Conservation (phyloP, 495 filamentous ascomycete species). For the Extremus antarcticus region DNA sequence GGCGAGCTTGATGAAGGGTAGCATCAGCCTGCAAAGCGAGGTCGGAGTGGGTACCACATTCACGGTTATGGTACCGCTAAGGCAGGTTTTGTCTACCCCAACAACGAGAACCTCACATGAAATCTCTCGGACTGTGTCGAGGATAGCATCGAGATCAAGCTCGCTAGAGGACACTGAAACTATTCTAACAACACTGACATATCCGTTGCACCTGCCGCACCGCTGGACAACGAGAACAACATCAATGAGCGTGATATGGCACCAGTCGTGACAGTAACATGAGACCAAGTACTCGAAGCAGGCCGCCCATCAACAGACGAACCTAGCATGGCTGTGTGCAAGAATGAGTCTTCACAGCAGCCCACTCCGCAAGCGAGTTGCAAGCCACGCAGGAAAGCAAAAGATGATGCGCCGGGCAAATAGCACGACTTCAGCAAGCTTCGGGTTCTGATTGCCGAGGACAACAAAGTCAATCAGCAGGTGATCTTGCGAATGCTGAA, state of each 20-base stretch:
- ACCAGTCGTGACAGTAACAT: no score
- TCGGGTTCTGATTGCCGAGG: constrained; percentile 75
- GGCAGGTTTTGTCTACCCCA: constrained; percentile 38
- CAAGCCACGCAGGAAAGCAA: not conserved
- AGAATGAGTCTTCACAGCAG: no score
- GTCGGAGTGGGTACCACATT: constrained; percentile 67
- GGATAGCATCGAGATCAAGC: no score
- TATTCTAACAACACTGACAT: not conserved
- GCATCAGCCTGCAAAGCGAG: constrained; percentile 57
- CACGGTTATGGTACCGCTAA: constrained; percentile 66
- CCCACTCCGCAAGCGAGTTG: not conserved
- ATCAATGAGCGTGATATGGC: not conserved
- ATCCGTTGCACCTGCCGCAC: constrained; percentile 5
- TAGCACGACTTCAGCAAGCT: constrained; percentile 44
- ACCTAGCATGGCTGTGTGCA: no score
- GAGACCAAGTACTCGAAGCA: no score
- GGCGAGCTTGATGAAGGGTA: constrained; percentile 67
- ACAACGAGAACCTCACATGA: constrained; percentile 37
- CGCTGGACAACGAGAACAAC: constrained; percentile 35
- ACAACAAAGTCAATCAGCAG: constrained; percentile 83
- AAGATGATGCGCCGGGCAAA: constrained; percentile 23
- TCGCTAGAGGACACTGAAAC: no score
- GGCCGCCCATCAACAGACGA: no score
- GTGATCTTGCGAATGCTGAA: constrained; percentile 66
- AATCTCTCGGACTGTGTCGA: no score